Evolutionary conservation across 148 eudicot species (phyloP), one percentile per base, ranked within the genome.

Genomic region (Vaccinium myrtillus): DNA sequence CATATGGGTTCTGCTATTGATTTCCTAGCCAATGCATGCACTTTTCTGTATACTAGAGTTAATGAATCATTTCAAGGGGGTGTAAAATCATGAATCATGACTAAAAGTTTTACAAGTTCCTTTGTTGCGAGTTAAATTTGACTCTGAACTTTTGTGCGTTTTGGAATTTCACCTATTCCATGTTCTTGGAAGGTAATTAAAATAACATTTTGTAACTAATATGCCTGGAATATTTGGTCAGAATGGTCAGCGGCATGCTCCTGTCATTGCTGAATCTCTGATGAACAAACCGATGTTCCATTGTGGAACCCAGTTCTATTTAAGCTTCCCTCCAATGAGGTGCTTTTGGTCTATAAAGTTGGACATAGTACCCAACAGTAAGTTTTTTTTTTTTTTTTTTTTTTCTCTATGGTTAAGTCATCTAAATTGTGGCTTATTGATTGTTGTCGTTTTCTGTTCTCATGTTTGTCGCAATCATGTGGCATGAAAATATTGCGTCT

Each of bases 261-360:
- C 98, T 46, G 71, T 92, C 49, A 83, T 93, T 82, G 98, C 82
- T 30, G n/a, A n/a, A n/a, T n/a, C n/a, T n/a, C n/a, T n/a, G 32
- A 30, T 85, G 93, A 93, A 81, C 86, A 97, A 88, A 63, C 82
- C 7, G 76, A 71, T 49, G 95, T 97, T 82, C 93, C 99, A 61
- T 93, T 97, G 98, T 97, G 98, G 98, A 97, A 97, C 78, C 99
- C 99, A 75, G 99, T 93, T 80, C 90, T 97, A 21, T 95, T 93
- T 86, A 94, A 93, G 87, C 90, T 89, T 77, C 91, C 90, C 21
- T 86, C 92, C 53, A 83, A 88, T 86, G 93, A 93, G 90, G 81
- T 97, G 92, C 94, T 97, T 84, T 88, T 97, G 80, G 94, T 97
- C 84, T 97, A 95, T 82, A 95, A 87, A 89, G 88, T 93, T 81